Conservation (phyloP, 2,329 filamentous ascomycete genomes). For the Colletotrichum sp. region DNA sequence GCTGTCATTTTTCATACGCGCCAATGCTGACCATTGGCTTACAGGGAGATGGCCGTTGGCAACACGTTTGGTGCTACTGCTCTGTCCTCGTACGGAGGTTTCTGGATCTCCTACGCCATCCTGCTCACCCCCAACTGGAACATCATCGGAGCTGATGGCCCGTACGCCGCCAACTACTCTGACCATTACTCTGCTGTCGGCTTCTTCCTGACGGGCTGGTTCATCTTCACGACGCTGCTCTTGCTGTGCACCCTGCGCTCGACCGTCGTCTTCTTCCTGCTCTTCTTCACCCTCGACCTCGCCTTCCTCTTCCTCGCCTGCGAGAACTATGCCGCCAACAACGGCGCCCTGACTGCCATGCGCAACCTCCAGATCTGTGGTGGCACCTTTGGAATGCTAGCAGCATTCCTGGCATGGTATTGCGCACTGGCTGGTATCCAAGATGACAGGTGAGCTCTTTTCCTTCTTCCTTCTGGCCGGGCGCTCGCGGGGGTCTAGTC, state of each 20-base stretch:
- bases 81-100: constrained; percentile 81
- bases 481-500: background rate
- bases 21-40: constrained; percentile 7
- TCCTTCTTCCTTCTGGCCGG: background rate
- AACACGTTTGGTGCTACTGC: constrained; percentile 88
- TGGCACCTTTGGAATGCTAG: constrained; percentile 80
- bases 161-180: constrained; percentile 49
- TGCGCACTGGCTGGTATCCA: constrained; percentile 84
- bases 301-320: constrained; percentile 76
- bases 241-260: constrained; percentile 78
- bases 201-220: constrained; percentile 81
- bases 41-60: constrained; percentile 84
- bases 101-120: constrained; percentile 81
- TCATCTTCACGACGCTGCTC: constrained; percentile 81
- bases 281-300: constrained; percentile 80
- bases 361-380: constrained; percentile 69
- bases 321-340: constrained; percentile 62
- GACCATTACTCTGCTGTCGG: constrained; percentile 68
- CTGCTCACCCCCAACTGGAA: constrained; percentile 72
- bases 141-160: constrained; percentile 51
- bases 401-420: constrained; percentile 87
- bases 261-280: constrained; percentile 77
- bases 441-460: constrained; percentile 64
- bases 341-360: constrained; percentile 51
- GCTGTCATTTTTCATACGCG: background rate